Percentiles rank a stretch among this genome's conserved stretches.
phyloP scores from a whole-genome alignment of 2,329 filamentous ascomycete genomes.

The Aureobasidium sp. region DNA sequence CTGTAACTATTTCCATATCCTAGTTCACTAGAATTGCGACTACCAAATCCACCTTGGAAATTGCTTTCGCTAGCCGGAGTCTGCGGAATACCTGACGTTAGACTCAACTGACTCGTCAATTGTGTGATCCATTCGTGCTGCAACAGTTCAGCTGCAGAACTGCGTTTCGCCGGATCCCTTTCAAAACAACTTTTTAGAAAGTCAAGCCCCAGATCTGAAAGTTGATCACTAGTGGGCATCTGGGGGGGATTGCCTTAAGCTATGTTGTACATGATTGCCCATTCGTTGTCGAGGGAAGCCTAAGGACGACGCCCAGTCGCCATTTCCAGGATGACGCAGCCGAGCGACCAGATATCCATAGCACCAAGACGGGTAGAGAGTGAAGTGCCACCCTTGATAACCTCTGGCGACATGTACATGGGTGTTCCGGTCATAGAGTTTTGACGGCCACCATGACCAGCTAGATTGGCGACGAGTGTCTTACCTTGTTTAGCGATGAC shows the following conservation, averaged over 20 bases:
- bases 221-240: constrained; percentile 71
- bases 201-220: constrained; percentile 76
- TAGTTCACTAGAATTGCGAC: too few species aligned
- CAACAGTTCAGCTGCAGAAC: constrained; percentile 77
- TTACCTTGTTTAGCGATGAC: constrained; percentile 90
- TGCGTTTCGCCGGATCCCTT: constrained; percentile 68
- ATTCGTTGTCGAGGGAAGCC: constrained; percentile 95
- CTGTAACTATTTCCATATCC: too few species aligned
- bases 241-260: constrained; percentile 90
- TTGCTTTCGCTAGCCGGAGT: too few species aligned
- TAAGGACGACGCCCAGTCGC: constrained; percentile 88
- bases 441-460: constrained; percentile 42
- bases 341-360: constrained; percentile 92
- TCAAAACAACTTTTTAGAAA: constrained; percentile 83
- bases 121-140: constrained; percentile 81
- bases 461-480: constrained; percentile 57
- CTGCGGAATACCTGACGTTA: too few species aligned
- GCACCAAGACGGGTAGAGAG: constrained; percentile 66
- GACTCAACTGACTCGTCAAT: constrained; percentile 38
- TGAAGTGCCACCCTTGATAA: constrained; percentile 85
- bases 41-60: too few species aligned
- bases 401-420: constrained; percentile 99
- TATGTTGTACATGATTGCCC: constrained; percentile 99
- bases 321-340: constrained; percentile 97
- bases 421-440: constrained; percentile 95